Evolutionary conservation across 2,329 filamentous ascomycete genomes (phyloP), one percentile per base, ranked within the genome.

Genomic region (Ambrosiella cleistominuta): DNA sequence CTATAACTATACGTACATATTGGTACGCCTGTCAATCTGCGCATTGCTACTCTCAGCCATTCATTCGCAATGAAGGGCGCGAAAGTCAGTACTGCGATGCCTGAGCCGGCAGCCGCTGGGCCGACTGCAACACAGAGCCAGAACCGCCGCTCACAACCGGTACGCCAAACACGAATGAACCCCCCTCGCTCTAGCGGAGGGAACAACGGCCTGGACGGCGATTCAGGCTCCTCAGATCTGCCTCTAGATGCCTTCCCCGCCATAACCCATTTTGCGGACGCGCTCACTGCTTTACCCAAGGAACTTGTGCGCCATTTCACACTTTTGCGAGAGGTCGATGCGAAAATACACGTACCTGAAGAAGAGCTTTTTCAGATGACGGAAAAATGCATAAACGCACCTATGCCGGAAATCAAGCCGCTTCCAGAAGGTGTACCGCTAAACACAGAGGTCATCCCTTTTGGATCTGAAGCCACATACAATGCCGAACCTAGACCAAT

Each of bases 261-360:
- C 57, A 77, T 83, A 63, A 82, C 78, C 9, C 79, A 83, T 71
- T 97, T 98, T 68, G 87, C 91, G 62, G 90, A 97, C 70, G 84
- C 89, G 62, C 88, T 97, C 67, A 84, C 88, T 56, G 90, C 91
- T 44, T 80, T 98, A 35, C 93, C 93, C 3, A 90, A 90, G 69
- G 93, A 98, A 72, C 87, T 96, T 55, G 88, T 95, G 64, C 84
- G 89, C 67, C 91, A 98, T 70, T 95, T 95, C 65, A 96, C 91
- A 39, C 79, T 97, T 59, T 77, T 98, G 64, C 96, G 96, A 70
- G 93, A 98, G 72, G 93, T 97, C 53, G 93, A 98, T 73, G 91
- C 91, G 62, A 98, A 98, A 72, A 86, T 95, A 63, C 93, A 90
- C 70, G 83, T 82, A 35, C 86, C 93, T 6, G 88, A 95, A 68